Percentiles rank a stretch among this genome's conserved stretches.
Conservation (phyloP, 2,329 filamentous ascomycete species). For the Beauveria scarabaeidicola region DNA sequence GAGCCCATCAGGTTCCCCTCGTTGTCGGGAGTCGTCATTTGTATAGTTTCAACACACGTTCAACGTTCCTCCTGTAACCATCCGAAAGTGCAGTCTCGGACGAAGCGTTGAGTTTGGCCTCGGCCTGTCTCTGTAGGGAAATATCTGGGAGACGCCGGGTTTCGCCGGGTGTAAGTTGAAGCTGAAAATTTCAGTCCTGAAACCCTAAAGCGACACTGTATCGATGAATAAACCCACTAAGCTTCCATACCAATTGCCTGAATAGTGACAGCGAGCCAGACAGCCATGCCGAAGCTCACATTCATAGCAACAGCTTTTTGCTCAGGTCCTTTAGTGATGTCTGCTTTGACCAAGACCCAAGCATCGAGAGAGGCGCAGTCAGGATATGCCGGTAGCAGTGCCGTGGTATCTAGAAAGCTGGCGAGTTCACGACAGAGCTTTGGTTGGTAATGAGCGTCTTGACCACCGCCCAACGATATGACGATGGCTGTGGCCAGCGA, state of each 20-base stretch:
- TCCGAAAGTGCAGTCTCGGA: neutral
- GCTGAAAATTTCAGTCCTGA: slow-evolving; percentile 20
- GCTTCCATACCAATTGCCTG: slow-evolving; percentile 41
- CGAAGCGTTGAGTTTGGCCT: slow-evolving; percentile 34
- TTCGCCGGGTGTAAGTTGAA: slow-evolving; percentile 45
- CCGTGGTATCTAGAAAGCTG: slow-evolving; percentile 21
- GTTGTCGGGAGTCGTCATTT: too few species aligned
- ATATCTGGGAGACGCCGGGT: slow-evolving; percentile 42
- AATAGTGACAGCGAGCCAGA: slow-evolving; percentile 42
- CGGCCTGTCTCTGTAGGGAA: slow-evolving; percentile 46
- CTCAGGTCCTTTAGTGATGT: slow-evolving; percentile 20
- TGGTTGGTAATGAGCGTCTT: slow-evolving; percentile 18
- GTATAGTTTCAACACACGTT: too few species aligned
- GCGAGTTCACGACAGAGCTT: slow-evolving; percentile 39
- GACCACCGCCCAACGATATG: slow-evolving; percentile 19
- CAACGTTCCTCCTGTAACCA: too few species aligned
- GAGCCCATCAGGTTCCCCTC: too few species aligned
- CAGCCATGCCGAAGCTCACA: slow-evolving; percentile 38
- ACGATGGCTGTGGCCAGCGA: slow-evolving; percentile 33
- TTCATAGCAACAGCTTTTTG: slow-evolving; percentile 33
- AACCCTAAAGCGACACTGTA: too few species aligned
- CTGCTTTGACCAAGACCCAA: slow-evolving; percentile 24
- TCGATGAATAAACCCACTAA: slow-evolving; percentile 28
- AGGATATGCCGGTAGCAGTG: slow-evolving; percentile 29
- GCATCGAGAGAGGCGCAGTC: slow-evolving; percentile 30